A percentile compares a stretch with the other conserved stretches of the same genome.
phyloP scores from a whole-genome alignment of 495 filamentous ascomycete species.

The Parathielavia appendiculata region DNA sequence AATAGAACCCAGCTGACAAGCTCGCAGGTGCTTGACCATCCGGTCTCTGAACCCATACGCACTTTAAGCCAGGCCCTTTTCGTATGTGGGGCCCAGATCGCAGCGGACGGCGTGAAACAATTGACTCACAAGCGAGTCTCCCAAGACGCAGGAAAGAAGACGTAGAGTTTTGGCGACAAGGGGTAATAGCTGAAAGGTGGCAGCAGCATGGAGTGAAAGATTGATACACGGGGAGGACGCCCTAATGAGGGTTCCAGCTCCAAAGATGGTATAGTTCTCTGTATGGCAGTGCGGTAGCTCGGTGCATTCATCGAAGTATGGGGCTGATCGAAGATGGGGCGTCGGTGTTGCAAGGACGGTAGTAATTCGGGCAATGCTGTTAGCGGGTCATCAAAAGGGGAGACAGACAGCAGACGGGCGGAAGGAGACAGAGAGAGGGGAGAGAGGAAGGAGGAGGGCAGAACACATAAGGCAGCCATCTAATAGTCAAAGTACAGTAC shows the following conservation, averaged over 20 bases:
- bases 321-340: neutral
- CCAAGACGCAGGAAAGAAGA: too few species aligned
- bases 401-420: neutral
- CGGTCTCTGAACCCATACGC: slow-evolving; percentile 96
- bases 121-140: neutral
- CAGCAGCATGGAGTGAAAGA: neutral
- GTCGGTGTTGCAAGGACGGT: slow-evolving; percentile 1
- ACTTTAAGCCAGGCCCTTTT: slow-evolving; percentile 47
- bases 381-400: neutral
- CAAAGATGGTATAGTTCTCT: slow-evolving; percentile 13
- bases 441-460: neutral
- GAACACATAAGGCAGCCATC: slow-evolving; percentile 13
- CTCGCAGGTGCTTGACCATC: slow-evolving; percentile 83
- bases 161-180: neutral
- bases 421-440: neutral
- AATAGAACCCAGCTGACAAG: slow-evolving; percentile 34
- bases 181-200: neutral
- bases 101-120: neutral
- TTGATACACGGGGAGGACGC: slow-evolving; percentile 3
- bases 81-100: neutral
- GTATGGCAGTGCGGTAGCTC: slow-evolving; percentile 2
- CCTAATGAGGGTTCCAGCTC: neutral
- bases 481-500: slow-evolving; percentile 9
- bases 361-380: neutral
- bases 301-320: slow-evolving; percentile 2